These are phyloP conservation scores for Eucalyptus pauciflora DNA, from an alignment of 345 rosid genomes.

Conservation along the genomic window DNA sequence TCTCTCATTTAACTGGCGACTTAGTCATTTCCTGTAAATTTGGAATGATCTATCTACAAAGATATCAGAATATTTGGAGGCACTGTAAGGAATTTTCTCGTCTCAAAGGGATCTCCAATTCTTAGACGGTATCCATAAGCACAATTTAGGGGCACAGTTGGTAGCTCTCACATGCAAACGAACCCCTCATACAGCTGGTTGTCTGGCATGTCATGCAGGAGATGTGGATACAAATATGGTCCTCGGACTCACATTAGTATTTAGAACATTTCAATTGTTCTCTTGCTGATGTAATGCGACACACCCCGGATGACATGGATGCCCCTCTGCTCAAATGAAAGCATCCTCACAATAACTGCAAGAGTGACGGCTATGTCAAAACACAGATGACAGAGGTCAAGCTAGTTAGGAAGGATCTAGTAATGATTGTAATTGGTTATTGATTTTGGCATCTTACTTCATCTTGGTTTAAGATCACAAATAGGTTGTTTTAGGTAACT, in stretches of 20 bases:
- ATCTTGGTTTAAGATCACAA: neutral
- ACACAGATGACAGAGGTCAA: neutral
- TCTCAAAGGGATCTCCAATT: too few species aligned
- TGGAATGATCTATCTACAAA: too few species aligned
- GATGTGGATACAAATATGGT: neutral
- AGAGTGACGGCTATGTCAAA: neutral
- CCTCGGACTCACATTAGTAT: accelerated
- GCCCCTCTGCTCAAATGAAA: neutral
- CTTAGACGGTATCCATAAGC: too few species aligned
- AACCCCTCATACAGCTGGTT: too few species aligned
- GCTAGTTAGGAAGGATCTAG: neutral
- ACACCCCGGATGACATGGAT: accelerated
- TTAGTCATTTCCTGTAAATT: too few species aligned
- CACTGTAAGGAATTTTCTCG: too few species aligned
- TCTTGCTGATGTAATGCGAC: neutral
- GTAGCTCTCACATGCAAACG: too few species aligned
- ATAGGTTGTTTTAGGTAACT: neutral
- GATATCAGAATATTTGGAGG: too few species aligned
- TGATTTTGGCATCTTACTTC: neutral
- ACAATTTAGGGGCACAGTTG: too few species aligned
- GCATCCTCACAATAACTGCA: neutral
- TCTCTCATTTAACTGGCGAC: too few species aligned
- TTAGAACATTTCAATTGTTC: accelerated
- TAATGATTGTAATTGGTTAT: neutral
- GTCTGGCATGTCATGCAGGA: too few species aligned